Conservation (phyloP, 1,139 yeast species). For the Candida gigantensis region DNA sequence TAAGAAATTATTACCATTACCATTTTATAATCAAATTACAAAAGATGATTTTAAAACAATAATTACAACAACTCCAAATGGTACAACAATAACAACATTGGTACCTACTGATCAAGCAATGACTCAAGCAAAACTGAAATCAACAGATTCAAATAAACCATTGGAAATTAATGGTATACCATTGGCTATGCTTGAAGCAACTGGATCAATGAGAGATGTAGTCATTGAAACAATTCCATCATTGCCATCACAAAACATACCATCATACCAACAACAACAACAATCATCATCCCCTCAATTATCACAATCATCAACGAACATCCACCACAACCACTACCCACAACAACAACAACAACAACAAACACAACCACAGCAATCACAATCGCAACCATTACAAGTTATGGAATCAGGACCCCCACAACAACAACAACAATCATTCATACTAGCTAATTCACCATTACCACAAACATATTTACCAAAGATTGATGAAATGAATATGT, state of each 20-base stretch:
- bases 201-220: constrained; percentile 46
- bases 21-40: constrained; percentile 92
- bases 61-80: constrained; percentile 86
- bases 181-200: constrained; percentile 74
- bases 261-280: background rate
- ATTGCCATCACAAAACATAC: constrained; percentile 1
- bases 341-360: constrained; percentile 5
- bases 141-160: constrained; percentile 56
- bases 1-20: constrained; percentile 64
- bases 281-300: background rate
- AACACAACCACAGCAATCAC: constrained; percentile 1
- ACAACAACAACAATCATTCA: constrained; percentile 10
- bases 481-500: constrained; percentile 11
- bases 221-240: constrained; percentile 1
- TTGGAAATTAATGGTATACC: constrained; percentile 81
- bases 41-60: constrained; percentile 86
- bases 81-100: constrained; percentile 85
- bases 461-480: constrained; percentile 17
- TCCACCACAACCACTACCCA: constrained; percentile 3
- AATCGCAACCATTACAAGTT: background rate
- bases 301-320: constrained; percentile 2
- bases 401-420: constrained; percentile 3
- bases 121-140: constrained; percentile 55
- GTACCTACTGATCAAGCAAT: constrained; percentile 85
- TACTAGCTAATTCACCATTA: constrained; percentile 15